Base-by-base conservation (phyloP, 1,284 basidiomycete genomes). In the Hemileia vastatrix region DNA sequence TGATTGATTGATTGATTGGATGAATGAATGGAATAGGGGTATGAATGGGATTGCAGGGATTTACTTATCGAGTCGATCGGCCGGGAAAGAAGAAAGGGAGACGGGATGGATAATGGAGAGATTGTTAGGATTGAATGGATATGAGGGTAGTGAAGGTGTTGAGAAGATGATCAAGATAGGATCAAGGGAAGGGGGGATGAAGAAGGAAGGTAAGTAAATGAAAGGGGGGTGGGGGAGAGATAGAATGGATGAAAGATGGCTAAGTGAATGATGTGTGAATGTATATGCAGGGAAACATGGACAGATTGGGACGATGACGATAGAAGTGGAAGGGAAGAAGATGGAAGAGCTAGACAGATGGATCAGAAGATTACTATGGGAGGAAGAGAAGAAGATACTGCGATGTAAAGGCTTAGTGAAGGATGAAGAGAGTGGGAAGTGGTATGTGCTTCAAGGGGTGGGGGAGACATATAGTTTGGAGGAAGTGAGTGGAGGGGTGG, bases 381-480 rank as follows among this genome's bases (percentile, higher is more conserved):
- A 63, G 31, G 60, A 49, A 9, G 52, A 61, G 23, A 44, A 31
- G 13, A 36, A 33, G 19, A 63, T 63, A 23, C 53, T 63, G 13
- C 44, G 60, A 43, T 53, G 53, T 11, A 63, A 63, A 40, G 60
- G 60, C 15, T 63, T 63, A 56, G 19, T 63, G 2, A 56, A 63
- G 23, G 60, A 63, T 55, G 15, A 5, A 21, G n/a, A n/a, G n/a
- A 13, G 51, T 51, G 60, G 60, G 32, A 63, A 56, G 15, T 63
- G 60, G 53, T 63, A 40, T 21, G 56, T 63, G 11, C 44, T 63
- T 18, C 60, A 63, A 56, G 53, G 45, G 23, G 60, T 63, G 23
- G 18, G 60, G 31, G 60, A 63, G 36, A 55, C 53, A 4, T 63
- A 63, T 51, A 54, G 56, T 32, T n/a, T 63, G 21, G 53, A 63